Evolutionary conservation across 1,284 basidiomycete species (phyloP).

Genomic region (Xerocomus amazonicus): DNA sequence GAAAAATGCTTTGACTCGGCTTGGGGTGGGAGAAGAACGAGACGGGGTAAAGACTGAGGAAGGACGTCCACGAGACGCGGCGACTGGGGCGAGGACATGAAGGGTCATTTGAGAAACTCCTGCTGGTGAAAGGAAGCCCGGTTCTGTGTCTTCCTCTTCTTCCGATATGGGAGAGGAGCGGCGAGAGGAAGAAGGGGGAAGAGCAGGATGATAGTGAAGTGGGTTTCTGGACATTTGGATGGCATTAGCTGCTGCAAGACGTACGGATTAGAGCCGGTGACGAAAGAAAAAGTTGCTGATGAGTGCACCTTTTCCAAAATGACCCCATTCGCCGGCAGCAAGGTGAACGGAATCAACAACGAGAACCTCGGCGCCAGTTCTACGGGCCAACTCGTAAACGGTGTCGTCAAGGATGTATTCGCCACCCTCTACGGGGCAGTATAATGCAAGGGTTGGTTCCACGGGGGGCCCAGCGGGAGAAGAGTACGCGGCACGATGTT

Average conservation of each 20-base stretch:
- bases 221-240: constrained; percentile 70
- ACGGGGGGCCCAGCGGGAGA: constrained; percentile 47
- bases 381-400: constrained; percentile 68
- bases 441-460: constrained; percentile 77
- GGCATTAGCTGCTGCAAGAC: constrained; percentile 51
- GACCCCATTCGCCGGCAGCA: constrained; percentile 76
- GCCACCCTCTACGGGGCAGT: constrained; percentile 85
- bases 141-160: constrained; percentile 40
- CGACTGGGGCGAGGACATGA: constrained; percentile 51
- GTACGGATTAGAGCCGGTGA: constrained; percentile 9
- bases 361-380: constrained; percentile 73
- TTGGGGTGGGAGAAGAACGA: constrained; percentile 42
- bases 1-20: constrained; percentile 65
- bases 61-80: constrained; percentile 40
- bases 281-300: constrained; percentile 9
- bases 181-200: constrained; percentile 26
- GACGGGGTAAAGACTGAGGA: constrained; percentile 41
- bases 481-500: constrained; percentile 65
- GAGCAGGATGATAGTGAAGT: constrained; percentile 54
- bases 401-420: constrained; percentile 75
- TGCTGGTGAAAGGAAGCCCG: constrained; percentile 28
- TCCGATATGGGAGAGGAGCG: constrained; percentile 44
- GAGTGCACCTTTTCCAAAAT: constrained; percentile 63
- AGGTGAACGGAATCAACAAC: constrained; percentile 78
- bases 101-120: constrained; percentile 55